A percentile compares a stretch with the other conserved stretches of the same genome.
These are phyloP conservation scores for Talaromyces albobiverticillius DNA, from an alignment of 2,329 filamentous ascomycete genomes.

Conservation along the genomic window DNA sequence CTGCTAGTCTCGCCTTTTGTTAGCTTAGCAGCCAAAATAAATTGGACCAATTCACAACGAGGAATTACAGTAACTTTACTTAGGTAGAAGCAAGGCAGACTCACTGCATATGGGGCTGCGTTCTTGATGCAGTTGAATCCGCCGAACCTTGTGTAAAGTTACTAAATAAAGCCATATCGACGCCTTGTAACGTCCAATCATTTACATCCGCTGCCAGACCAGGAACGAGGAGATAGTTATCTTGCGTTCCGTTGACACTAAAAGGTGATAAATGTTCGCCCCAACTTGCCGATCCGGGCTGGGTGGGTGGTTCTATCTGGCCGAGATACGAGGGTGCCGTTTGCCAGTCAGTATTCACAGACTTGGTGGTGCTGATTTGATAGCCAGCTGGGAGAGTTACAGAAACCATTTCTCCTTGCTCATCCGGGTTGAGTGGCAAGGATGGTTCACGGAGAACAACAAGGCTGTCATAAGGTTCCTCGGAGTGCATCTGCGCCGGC, in stretches of 20 bases:
- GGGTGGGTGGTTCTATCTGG: neutral
- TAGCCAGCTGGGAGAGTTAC: no score
- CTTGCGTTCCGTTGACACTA: neutral
- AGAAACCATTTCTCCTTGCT: no score
- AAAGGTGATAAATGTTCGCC: neutral
- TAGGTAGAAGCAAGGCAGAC: no score
- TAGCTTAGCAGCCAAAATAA: no score
- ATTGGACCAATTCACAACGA: no score
- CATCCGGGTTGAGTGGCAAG: no score
- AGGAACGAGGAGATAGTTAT: neutral
- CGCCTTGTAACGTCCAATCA: slow-evolving; percentile 5
- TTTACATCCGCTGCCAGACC: neutral
- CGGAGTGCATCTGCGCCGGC: neutral
- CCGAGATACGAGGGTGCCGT: neutral
- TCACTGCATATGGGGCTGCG: neutral
- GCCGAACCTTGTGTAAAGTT: neutral
- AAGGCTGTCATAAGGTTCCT: neutral
- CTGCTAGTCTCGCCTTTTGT: no score
- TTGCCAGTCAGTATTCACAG: neutral
- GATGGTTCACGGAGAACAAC: neutral
- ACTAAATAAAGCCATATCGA: slow-evolving; percentile 3
- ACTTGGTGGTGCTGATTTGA: no score
- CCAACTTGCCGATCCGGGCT: neutral
- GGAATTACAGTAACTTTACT: no score
- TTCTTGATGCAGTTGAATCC: neutral